phyloP scores from a whole-genome alignment of 805 yeast species.

The Maudiozyma saulgeensis region DNA sequence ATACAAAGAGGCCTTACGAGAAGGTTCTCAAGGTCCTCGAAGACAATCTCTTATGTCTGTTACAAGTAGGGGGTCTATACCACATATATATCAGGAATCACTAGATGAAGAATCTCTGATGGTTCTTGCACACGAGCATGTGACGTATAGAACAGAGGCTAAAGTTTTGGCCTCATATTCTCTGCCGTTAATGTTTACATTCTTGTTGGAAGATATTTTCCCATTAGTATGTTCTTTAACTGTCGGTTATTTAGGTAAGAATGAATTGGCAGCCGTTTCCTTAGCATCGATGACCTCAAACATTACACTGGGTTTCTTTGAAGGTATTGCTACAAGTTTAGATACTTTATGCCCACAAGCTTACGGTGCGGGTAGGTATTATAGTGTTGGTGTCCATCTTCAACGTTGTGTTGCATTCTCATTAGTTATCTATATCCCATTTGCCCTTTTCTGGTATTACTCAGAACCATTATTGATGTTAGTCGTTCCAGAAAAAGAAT shows the following conservation, averaged over 20 bases:
- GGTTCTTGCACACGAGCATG: slow-evolving; percentile 27
- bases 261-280: slow-evolving; percentile 74
- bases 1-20: slow-evolving; percentile 3
- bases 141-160: slow-evolving; percentile 31
- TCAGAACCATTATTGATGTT: slow-evolving; percentile 37
- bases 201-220: slow-evolving; percentile 62
- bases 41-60: slow-evolving; percentile 25
- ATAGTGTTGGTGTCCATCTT: slow-evolving; percentile 62
- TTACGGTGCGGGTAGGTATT: slow-evolving; percentile 63
- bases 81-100: slow-evolving; percentile 24
- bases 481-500: slow-evolving; percentile 43
- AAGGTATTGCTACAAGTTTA: slow-evolving; percentile 73
- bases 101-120: slow-evolving; percentile 16
- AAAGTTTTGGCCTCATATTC: slow-evolving; percentile 32
- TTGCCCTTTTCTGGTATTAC: slow-evolving; percentile 52
- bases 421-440: slow-evolving; percentile 41
- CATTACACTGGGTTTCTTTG: slow-evolving; percentile 69
- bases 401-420: slow-evolving; percentile 66
- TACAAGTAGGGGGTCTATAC: slow-evolving; percentile 25
- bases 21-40: slow-evolving; percentile 6
- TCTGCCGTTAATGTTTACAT: slow-evolving; percentile 55
- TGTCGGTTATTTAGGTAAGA: slow-evolving; percentile 78
- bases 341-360: slow-evolving; percentile 84
- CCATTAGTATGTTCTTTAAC: slow-evolving; percentile 71
- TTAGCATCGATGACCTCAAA: slow-evolving; percentile 77